Percentiles rank a stretch among this genome's conserved stretches.
phyloP scores from a whole-genome alignment of 2,329 filamentous ascomycete species.

The Mycosphaerella arachidis region DNA sequence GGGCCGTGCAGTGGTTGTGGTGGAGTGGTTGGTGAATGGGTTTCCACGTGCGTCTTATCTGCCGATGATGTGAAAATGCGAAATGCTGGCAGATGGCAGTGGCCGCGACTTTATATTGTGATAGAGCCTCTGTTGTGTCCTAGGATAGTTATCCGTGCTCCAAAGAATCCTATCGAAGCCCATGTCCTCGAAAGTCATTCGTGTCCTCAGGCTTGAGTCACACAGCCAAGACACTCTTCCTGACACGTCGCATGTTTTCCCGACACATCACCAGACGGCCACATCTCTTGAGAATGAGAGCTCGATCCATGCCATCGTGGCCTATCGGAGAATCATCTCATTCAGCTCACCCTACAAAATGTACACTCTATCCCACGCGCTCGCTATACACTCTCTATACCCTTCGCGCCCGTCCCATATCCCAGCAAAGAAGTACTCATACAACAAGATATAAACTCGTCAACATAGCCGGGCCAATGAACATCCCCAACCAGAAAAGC shows the following conservation, averaged over 20 bases:
- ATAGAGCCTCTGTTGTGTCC: not conserved
- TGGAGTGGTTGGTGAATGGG: not conserved
- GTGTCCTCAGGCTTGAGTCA: not conserved
- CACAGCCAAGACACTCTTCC: not conserved
- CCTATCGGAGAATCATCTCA: not conserved
- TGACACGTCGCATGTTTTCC: not conserved
- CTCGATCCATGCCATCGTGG: not conserved
- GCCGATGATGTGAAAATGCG: not conserved
- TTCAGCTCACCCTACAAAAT: not conserved
- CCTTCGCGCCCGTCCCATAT: too few species aligned
- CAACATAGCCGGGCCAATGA: conserved; percentile 65
- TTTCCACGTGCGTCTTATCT: not conserved
- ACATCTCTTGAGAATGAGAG: not conserved
- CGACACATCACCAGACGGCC: not conserved
- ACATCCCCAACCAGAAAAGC: conserved; percentile 75
- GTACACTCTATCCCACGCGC: not conserved
- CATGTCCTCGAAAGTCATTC: not conserved
- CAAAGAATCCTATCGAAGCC: not conserved
- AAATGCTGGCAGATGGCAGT: not conserved
- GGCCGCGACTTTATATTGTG: not conserved
- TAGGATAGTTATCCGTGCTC: too few species aligned
- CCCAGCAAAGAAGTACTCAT: not conserved
- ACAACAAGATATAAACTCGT: conserved; percentile 49
- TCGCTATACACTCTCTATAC: not conserved
- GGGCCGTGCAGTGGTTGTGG: not conserved